These are phyloP conservation scores for Fistulinella prunicolor DNA, from an alignment of 768 basidiomycete genomes.

Conservation along the genomic window DNA sequence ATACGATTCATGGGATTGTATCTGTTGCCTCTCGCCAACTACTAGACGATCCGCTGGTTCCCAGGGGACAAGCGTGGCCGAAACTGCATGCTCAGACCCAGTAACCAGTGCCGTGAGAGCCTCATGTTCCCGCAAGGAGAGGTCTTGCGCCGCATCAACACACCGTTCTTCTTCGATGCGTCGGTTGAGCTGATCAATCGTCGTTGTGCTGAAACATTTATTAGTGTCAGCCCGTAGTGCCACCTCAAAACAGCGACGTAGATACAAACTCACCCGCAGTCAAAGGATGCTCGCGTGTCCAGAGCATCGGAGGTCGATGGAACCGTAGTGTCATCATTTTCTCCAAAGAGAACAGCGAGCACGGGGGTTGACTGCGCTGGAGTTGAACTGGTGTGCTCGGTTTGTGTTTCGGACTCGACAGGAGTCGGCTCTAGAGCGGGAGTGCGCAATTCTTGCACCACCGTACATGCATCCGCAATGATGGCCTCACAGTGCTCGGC, in stretches of 20 bases:
- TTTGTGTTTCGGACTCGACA: not conserved
- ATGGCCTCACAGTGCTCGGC: not conserved
- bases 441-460: not conserved
- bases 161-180: not conserved
- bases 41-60: not conserved
- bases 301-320: not conserved
- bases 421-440: not conserved
- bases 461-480: not conserved
- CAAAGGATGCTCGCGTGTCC: not conserved
- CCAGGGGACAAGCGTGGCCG: not conserved
- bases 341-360: not conserved
- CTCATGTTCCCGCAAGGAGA: not conserved
- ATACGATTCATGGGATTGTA: not conserved
- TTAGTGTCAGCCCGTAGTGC: not conserved
- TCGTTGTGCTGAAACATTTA: not conserved
- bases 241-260: not conserved
- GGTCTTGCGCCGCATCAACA: not conserved
- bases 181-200: not conserved
- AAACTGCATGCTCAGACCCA: not conserved
- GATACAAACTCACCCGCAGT: not conserved
- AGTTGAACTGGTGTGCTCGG: not conserved
- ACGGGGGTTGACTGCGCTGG: not conserved
- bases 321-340: no score
- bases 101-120: not conserved
- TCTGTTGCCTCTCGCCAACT: not conserved